Evolutionary conservation across 2,329 filamentous ascomycete species (phyloP), one percentile per base, ranked within the genome.

Genomic region (Arthrinium phaeospermum): DNA sequence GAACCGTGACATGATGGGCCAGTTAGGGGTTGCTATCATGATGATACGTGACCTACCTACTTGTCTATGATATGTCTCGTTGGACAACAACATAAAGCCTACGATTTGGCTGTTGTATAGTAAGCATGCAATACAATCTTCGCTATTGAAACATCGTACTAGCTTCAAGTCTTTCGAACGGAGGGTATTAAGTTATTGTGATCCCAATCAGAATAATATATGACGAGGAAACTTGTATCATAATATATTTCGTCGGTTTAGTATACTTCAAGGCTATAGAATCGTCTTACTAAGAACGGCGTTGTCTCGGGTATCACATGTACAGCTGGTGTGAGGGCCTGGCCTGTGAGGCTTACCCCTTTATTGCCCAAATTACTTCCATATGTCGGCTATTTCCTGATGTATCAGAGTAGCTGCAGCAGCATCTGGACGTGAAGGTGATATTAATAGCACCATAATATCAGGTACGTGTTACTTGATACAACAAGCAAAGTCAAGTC

Each of bases 1-100:
- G 37, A 8, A 3, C 6, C 10, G 6, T 19, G 46, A 5, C 46
- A n/a, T 10, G 8, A 1, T 10, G 46, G 16, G 45, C 16, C 16
- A 22, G 14, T 14, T 7, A 6, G 14, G 4, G 4, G 22, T 46
- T 6, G 22, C 14, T 7, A 4, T 16, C 3, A 19, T 19, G 4
- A 7, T n/a, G 19, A n/a, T 49, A n/a, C 22, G 46, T 8, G n/a
- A 3, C 7, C 6, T n/a, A 10, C 19, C 37, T 10, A 41, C 1
- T 41, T 41, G 37, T 49, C 7, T 5, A 8, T 22, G n/a, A n/a
- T 1, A 6, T 22, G 6, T 49, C 7, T 47, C 46, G 4, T 49
- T 47, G 7, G 19, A n/a, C 4, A 10, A n/a, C n/a, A n/a, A 4
- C 6, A 3, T n/a, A 0, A 3, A n/a, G 7, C 7, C 7, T 7